phyloP scores from a whole-genome alignment of 768 basidiomycete species.

The Serpula lacrymans region DNA sequence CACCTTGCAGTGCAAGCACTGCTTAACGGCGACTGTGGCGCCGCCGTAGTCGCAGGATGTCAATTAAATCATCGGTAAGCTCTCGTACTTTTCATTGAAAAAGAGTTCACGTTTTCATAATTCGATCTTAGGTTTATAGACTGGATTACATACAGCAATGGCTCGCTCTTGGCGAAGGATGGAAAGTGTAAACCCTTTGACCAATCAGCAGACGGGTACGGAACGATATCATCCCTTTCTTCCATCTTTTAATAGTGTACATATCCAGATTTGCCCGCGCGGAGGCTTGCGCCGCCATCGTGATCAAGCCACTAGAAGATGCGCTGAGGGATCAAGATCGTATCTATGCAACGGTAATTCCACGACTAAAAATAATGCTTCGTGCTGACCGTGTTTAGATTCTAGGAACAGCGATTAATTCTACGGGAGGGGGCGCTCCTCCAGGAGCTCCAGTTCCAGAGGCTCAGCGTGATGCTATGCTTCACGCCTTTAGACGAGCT shows the following conservation, averaged over 20 bases:
- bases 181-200: slow-evolving; percentile 46
- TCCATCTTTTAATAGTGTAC: slow-evolving; percentile 65
- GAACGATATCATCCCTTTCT: slow-evolving; percentile 57
- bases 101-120: slow-evolving; percentile 1
- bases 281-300: slow-evolving; percentile 35
- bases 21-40: slow-evolving; percentile 41
- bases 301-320: slow-evolving; percentile 34
- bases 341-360: slow-evolving; percentile 35
- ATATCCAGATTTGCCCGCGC: slow-evolving; percentile 51
- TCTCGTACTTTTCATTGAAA: background rate
- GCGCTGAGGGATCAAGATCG: slow-evolving; percentile 36
- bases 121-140: slow-evolving; percentile 28
- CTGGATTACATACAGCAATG: slow-evolving; percentile 35
- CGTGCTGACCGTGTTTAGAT: slow-evolving; percentile 31
- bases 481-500: slow-evolving; percentile 28
- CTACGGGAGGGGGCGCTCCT: slow-evolving; percentile 32
- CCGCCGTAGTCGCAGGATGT: slow-evolving; percentile 44
- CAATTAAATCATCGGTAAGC: slow-evolving; percentile 41
- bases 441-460: slow-evolving; percentile 34
- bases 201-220: slow-evolving; percentile 40
- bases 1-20: slow-evolving; percentile 48
- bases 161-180: slow-evolving; percentile 35
- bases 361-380: background rate
- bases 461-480: slow-evolving; percentile 35
- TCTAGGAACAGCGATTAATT: slow-evolving; percentile 35